Percentiles rank a stretch among this genome's conserved stretches.
Conservation (phyloP, 768 basidiomycete genomes). For the Amanita pseudoporphyria region DNA sequence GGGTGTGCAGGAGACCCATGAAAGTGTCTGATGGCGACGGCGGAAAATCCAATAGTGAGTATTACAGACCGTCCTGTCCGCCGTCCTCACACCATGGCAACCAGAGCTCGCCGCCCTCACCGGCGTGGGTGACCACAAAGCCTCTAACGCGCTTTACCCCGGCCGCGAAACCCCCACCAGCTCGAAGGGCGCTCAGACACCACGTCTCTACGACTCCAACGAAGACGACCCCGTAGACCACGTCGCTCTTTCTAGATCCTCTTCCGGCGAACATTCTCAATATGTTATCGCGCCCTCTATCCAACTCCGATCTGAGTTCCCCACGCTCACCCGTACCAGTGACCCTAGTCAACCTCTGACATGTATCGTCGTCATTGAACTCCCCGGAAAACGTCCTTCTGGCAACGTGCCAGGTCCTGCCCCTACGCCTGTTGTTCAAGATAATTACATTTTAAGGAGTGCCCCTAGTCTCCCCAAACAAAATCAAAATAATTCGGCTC, state of each 20-base stretch:
- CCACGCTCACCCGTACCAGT: constrained; percentile 61
- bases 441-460: constrained; percentile 25
- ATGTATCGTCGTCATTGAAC: constrained; percentile 89
- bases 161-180: constrained; percentile 54
- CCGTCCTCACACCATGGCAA: constrained; percentile 7
- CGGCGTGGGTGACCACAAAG: constrained; percentile 66
- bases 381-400: constrained; percentile 63
- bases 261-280: constrained; percentile 35
- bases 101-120: constrained; percentile 91
- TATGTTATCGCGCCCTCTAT: constrained; percentile 91
- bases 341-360: constrained; percentile 79
- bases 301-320: constrained; percentile 88
- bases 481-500: constrained; percentile 25
- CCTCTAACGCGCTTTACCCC: constrained; percentile 45
- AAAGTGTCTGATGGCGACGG: constrained; percentile 84
- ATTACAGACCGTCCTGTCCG: constrained; percentile 10
- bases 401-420: constrained; percentile 46
- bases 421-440: constrained; percentile 44
- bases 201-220: constrained; percentile 52
- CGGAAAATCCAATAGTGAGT: constrained; percentile 83
- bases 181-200: constrained; percentile 25
- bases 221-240: constrained; percentile 83
- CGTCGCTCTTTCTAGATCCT: constrained; percentile 38
- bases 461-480: constrained; percentile 15
- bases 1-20: constrained; percentile 96